Evolutionary conservation across 495 filamentous ascomycete genomes (phyloP), one percentile per base, ranked within the genome.

Genomic region (Aspergillus egyptiacus): DNA sequence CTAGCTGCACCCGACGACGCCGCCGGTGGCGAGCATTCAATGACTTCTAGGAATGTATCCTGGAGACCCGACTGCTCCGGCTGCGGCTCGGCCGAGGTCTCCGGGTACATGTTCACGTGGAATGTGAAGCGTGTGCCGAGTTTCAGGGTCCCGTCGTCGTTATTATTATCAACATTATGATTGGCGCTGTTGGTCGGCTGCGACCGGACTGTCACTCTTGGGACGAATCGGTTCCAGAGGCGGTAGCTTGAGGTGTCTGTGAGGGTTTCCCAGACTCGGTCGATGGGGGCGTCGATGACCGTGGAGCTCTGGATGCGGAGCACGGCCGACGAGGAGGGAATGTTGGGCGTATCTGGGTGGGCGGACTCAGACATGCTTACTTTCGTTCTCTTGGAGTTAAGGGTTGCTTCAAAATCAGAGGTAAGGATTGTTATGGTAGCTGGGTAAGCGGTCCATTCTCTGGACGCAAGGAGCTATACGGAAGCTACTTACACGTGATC

Each of bases 221-320:
- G 70, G 1, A 70, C 61, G 50, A 73, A 75, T 6, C 54, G 53
- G 47, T 75, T 75, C 72, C 72, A 75, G 14, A 31, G 41, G 8
- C 66, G 64, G 66, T 65, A 75, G 54, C 65, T 68, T 19, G 69
- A 68, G 23, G 68, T 72, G 48, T 75, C 57, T 18, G 56, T 65
- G 2, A 73, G 59, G 8, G 55, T 54, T 18, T 54, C 45, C 68
- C 68, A 73, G 54, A 73, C 64, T 11, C 54, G 24, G 4, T 57
- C 32, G 14, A 62, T 47, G 20, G 68, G 61, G 10, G 69, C 69
- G 27, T 51, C 53, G 53, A 71, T 67, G 23, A 57, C 44, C 42
- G 50, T 61, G 22, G 67, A 64, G 63, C 62, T 69, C 41, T 62
- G 54, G 39, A 70, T 47, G 46, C 62, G 56, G 32, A 68, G 46